These are phyloP conservation scores for Ophiostoma sp. DNA, from an alignment of 2,329 filamentous ascomycete genomes.

Conservation along the genomic window DNA sequence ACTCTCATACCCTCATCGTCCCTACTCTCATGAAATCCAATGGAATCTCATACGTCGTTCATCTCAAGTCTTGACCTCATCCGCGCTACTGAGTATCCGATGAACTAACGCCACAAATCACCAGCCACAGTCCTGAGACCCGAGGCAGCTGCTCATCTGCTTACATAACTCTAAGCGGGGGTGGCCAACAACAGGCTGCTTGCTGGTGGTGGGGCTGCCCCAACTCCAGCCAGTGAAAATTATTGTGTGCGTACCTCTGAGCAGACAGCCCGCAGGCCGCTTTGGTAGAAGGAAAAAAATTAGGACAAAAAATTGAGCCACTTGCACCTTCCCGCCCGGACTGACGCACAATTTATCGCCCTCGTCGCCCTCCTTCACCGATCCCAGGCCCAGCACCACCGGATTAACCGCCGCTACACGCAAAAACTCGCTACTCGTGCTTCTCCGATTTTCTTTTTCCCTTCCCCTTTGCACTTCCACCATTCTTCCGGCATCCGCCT, in stretches of 20 bases:
- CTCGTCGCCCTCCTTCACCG: slow-evolving; percentile 12
- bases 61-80: too few relatives aligned
- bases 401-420: slow-evolving; percentile 24
- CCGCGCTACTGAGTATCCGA: background rate
- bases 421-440: slow-evolving; percentile 22
- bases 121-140: slow-evolving; percentile 1
- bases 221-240: slow-evolving; percentile 22
- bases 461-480: slow-evolving; percentile 15
- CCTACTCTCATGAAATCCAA: background rate
- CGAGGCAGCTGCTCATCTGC: background rate
- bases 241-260: slow-evolving; percentile 26
- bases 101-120: background rate
- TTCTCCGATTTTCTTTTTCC: slow-evolving; percentile 23
- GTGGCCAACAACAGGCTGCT: background rate
- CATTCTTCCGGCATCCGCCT: slow-evolving; percentile 22
- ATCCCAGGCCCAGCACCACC: slow-evolving; percentile 18
- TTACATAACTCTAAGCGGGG: background rate
- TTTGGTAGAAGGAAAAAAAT: slow-evolving; percentile 14
- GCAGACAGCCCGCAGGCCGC: background rate
- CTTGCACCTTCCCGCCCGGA: slow-evolving; percentile 4
- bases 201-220: background rate
- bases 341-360: slow-evolving; percentile 18
- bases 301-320: slow-evolving; percentile 25
- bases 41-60: background rate
- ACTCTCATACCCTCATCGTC: background rate